Conservation (phyloP, 768 basidiomycete species). For the Rhodotorula kratochvilovae region DNA sequence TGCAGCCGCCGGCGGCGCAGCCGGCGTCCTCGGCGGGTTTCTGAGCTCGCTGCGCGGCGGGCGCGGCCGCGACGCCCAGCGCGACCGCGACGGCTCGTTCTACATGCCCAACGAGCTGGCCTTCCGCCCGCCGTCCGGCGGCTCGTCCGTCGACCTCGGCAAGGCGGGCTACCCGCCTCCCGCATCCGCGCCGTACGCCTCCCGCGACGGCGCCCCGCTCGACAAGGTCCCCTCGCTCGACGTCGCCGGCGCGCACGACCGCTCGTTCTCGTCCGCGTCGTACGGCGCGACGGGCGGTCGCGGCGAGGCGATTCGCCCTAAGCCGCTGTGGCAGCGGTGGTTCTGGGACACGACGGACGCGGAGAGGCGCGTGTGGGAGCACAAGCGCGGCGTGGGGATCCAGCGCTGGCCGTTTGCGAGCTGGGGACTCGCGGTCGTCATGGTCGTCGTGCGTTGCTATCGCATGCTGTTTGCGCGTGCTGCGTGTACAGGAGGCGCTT, state of each 20-base stretch:
- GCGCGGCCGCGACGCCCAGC: neutral
- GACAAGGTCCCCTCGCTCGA: slow-evolving; percentile 33
- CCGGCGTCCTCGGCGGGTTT: slow-evolving; percentile 16
- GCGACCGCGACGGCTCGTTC: slow-evolving; percentile 14
- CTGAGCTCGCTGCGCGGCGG: neutral
- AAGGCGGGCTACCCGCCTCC: neutral
- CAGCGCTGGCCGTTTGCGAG: slow-evolving; percentile 77
- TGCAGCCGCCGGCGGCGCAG: neutral
- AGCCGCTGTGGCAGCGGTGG: slow-evolving; percentile 29
- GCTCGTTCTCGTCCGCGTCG: neutral
- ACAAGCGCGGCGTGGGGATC: slow-evolving; percentile 75
- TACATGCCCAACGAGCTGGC: slow-evolving; percentile 34
- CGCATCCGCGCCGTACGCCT: neutral
- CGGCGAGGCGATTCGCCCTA: slow-evolving; percentile 14
- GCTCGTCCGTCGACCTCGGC: slow-evolving; percentile 3
- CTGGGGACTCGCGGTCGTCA: slow-evolving; percentile 49
- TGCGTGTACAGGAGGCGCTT: neutral
- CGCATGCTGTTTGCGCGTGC: neutral
- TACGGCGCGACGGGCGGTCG: neutral
- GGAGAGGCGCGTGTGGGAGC: slow-evolving; percentile 79
- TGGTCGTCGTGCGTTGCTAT: slow-evolving; percentile 23
- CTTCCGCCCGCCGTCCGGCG: slow-evolving; percentile 12
- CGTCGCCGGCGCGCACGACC: slow-evolving; percentile 19
- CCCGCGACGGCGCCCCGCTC: neutral
- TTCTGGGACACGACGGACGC: slow-evolving; percentile 44